Evolutionary conservation across 495 filamentous ascomycete species (phyloP), one percentile per base, ranked within the genome.

Genomic region (Aspergillus biplanus): DNA sequence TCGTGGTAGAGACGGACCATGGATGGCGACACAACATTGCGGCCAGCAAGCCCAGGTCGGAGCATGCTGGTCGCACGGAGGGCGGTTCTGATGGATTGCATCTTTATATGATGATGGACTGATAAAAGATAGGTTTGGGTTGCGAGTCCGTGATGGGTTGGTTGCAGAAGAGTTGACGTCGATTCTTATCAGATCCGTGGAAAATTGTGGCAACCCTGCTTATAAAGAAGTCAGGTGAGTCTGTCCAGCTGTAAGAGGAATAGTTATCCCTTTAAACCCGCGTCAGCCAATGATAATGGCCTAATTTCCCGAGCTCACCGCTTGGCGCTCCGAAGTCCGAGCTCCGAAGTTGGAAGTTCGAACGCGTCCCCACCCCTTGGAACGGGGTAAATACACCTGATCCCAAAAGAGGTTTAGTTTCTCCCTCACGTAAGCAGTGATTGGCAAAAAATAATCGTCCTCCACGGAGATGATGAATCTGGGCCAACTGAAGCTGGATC

Each of bases 1-100:
- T 66, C 64, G 18, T 66, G 64, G 44, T 66, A 66, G 53, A 54
- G 33, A 13, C 61, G 27, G 54, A 63, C 33, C 61, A 63, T 63
- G 44, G 61, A 49, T 50, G 61, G 61, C 33, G 61, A 21, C 42
- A 57, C 54, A 27, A 63, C 53, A 52, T 57, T 63, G 53, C 61
- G 61, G 16, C 61, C 61, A 27, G 61, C 47, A 47, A 63, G 31
- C 12, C 61, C 53, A 33, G 61, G 61, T n/a, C 61, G 61, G 53
- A 63, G 15, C 18, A 54, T 54, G 46, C 53, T 57, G n/a, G 61
- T 50, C n/a, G 48, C 37, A 54, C 61, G 61, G 15, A 63, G 61
- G 48, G 61, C 61, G 44, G 61, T 63, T 52, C 61, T 56, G 53
- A 63, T 63, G 33, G 61, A 57, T n/a, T 63, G 61, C 61, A 63